These are phyloP conservation scores for Agarophyton chilense DNA, from an alignment of 23 red algal genomes.

Conservation along the genomic window DNA sequence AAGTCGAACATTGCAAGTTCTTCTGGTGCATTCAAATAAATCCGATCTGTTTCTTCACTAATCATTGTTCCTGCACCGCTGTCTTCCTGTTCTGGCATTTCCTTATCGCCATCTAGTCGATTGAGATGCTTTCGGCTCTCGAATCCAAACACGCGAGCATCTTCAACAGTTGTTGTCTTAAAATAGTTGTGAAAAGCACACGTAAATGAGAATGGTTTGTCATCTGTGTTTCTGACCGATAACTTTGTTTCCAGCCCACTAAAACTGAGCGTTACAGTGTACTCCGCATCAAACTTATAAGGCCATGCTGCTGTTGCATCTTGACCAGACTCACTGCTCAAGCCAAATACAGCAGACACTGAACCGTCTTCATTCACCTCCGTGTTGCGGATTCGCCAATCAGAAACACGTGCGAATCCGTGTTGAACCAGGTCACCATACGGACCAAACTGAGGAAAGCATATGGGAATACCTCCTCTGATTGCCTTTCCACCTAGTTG, in stretches of 20 bases:
- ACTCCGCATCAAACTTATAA: conserved; percentile 79
- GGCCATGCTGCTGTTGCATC: conserved; percentile 54
- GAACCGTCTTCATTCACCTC: conserved; percentile 58
- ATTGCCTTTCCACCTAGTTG: conserved; percentile 67
- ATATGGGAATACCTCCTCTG: conserved; percentile 90
- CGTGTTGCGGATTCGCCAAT: conserved; percentile 80
- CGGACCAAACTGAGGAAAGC: conserved; percentile 99
- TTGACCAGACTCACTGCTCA: conserved; percentile 55
- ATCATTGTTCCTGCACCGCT: conserved; percentile 71
- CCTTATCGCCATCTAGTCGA: conserved; percentile 67
- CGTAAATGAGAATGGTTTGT: conserved; percentile 84
- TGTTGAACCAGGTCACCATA: conserved; percentile 88
- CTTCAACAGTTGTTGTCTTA: conserved; percentile 49
- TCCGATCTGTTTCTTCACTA: conserved; percentile 75
- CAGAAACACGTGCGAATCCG: conserved; percentile 90
- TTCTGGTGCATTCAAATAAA: conserved; percentile 80
- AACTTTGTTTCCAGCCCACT: conserved; percentile 83
- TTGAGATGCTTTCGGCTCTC: conserved; percentile 76
- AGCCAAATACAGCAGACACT: conserved; percentile 56
- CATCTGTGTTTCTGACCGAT: conserved; percentile 78
- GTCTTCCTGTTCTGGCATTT: conserved; percentile 56
- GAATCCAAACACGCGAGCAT: conserved; percentile 86
- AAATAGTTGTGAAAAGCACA: conserved; percentile 98
- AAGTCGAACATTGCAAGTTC: conserved; percentile 96
- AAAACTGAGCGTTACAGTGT: conserved; percentile 81